Evolutionary conservation across 208 protist genomes (phyloP).

Genomic region (Willaertia magna): DNA sequence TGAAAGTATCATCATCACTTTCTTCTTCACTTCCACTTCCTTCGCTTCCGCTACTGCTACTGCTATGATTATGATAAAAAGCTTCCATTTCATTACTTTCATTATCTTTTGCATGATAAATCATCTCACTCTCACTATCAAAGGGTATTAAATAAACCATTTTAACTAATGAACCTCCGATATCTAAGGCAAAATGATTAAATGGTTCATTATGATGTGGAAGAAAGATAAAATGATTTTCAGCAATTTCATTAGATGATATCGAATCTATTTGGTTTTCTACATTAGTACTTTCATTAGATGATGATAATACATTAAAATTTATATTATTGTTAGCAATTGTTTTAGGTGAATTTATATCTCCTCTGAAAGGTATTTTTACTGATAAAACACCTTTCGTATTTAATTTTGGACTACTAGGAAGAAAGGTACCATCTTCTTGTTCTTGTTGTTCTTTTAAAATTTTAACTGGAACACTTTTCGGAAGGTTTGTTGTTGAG

Average conservation of each 20-base stretch:
- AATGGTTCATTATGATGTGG: background rate
- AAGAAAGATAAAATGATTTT: constrained; percentile 2
- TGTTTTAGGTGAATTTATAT: background rate
- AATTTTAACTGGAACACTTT: too few species aligned
- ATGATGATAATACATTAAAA: background rate
- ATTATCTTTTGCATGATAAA: background rate
- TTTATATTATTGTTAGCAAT: background rate
- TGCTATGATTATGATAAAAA: background rate
- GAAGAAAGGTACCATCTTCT: too few species aligned
- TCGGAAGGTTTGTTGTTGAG: too few species aligned
- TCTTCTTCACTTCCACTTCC: too few species aligned
- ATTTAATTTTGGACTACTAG: background rate
- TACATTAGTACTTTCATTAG: too few species aligned
- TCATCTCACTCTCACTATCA: background rate
- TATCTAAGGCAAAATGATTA: constrained; percentile 11
- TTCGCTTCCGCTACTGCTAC: too few species aligned
- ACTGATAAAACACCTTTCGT: background rate
- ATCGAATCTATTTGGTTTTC: too few species aligned
- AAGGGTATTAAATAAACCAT: constrained; percentile 6
- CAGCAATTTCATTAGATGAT: background rate
- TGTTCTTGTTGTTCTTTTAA: too few species aligned
- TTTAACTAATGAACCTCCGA: constrained; percentile 4
- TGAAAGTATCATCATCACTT: background rate
- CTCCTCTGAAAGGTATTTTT: background rate
- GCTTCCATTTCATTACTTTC: background rate